Evolutionary conservation across 495 filamentous ascomycete species (phyloP), one percentile per base, ranked within the genome.

Genomic region (Amniculicola lignicola): DNA sequence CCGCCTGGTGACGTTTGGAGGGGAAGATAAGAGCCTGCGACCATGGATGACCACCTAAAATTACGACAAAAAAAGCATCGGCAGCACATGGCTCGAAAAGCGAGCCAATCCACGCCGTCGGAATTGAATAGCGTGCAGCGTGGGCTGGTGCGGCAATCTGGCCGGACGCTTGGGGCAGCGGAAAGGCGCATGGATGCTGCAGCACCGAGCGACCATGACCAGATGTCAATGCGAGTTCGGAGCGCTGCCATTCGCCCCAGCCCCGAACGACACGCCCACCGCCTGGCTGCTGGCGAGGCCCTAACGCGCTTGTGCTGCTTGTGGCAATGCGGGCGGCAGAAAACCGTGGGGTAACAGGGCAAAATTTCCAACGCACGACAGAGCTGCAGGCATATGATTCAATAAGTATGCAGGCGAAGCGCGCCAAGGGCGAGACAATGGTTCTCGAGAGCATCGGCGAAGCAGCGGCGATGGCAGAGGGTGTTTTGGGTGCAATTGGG

Each of bases 281-380:
- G 60, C 60, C 54, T 50, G 54, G 48, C 23, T 18, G 25, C 14
- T 2, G 49, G 54, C 59, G 46, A 57, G 33, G 28, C 28, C 45
- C 53, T 45, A 42, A 19, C 23, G 24, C 31, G 18, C 9, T 46
- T 36, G 37, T 12, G 41, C 60, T 40, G 59, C 48, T 57, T 62
- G 29, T 16, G 47, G 54, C 29, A 44, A 49, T 45, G 43, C 5
- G 11, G 25, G 21, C 54, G 53, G 59, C 59, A 57, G 59, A 57
- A 58, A 63, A 63, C 59, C 59, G 60, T 63, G 60, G 60, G 60
- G 60, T 63, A 63, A 57, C 41, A 50, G 40, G 54, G 54, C 49
- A 50, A 62, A 57, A 41, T 47, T 60, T 53, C 31, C 29, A 50
- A 59, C 54, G 55, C 54, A 52, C 60, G 50, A 54, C 54, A 50